Percentiles rank a stretch among this genome's conserved stretches.
These are phyloP conservation scores for Phanerodontia chrysosporium DNA, from an alignment of 768 basidiomycete species.

Conservation along the genomic window DNA sequence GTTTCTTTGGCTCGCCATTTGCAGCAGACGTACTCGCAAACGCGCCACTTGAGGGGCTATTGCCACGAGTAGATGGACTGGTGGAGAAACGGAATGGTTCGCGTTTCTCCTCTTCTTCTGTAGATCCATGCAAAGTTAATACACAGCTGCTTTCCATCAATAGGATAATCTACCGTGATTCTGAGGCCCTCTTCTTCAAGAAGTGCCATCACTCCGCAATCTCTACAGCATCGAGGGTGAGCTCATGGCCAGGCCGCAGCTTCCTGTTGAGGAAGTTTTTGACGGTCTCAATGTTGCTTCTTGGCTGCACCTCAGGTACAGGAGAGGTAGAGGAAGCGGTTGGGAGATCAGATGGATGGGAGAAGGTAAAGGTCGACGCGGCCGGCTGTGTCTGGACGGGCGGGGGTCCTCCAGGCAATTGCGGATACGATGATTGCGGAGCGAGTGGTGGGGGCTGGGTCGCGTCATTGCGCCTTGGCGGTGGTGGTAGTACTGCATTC, in stretches of 20 bases:
- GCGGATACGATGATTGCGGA: not conserved
- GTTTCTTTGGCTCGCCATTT: slow-evolving; percentile 20
- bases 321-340: not conserved
- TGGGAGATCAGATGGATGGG: not conserved
- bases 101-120: slow-evolving; percentile 32
- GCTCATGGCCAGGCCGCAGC: slow-evolving; percentile 33
- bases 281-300: slow-evolving; percentile 45
- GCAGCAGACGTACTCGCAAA: slow-evolving; percentile 19
- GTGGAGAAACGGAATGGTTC: slow-evolving; percentile 65
- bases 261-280: slow-evolving; percentile 45
- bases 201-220: slow-evolving; percentile 51
- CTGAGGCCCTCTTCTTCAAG: slow-evolving; percentile 34
- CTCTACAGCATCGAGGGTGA: slow-evolving; percentile 47
- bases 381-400: not conserved
- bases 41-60: slow-evolving; percentile 26
- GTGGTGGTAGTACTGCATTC: not conserved
- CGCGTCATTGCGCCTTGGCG: not conserved
- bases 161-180: slow-evolving; percentile 34
- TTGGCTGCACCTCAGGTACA: slow-evolving; percentile 5
- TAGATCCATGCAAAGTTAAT: not conserved
- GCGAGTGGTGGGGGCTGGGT: not conserved
- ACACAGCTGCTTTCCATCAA: not conserved
- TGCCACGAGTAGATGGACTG: slow-evolving; percentile 37
- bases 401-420: not conserved
- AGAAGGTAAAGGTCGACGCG: not conserved